Conservation (phyloP, 768 basidiomycete genomes). For the Nevesoporus exiguus region DNA sequence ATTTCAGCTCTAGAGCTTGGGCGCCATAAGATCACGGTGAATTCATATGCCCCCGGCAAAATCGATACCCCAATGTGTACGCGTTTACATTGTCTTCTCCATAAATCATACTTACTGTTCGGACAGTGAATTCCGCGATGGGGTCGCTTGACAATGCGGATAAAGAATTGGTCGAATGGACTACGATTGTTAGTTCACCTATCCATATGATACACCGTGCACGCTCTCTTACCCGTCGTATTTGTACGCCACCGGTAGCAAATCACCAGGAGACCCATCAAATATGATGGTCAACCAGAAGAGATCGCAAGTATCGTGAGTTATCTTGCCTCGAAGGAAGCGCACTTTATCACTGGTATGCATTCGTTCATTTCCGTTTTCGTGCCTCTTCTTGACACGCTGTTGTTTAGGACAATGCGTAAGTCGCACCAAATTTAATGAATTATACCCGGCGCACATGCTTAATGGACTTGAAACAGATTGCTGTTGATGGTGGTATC, state of each 20-base stretch:
- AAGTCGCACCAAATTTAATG: constrained; percentile 1
- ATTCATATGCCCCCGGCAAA: constrained; percentile 38
- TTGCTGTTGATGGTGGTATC: constrained; percentile 19
- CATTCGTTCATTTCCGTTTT: background rate
- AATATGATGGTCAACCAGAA: constrained; percentile 26
- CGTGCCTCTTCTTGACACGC: background rate
- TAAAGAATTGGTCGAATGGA: background rate
- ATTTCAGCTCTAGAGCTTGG: constrained; percentile 30
- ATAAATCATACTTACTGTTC: background rate
- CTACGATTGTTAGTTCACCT: constrained; percentile 1
- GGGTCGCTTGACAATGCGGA: background rate
- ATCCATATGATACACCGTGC: background rate
- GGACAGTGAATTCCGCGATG: background rate
- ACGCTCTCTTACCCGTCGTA: background rate
- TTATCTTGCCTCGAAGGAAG: constrained; percentile 36
- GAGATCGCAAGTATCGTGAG: constrained; percentile 37
- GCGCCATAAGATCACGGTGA: constrained; percentile 36
- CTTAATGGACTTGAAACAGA: constrained; percentile 7
- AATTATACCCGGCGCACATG: background rate
- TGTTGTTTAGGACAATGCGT: constrained; percentile 22
- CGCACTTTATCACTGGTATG: constrained; percentile 36
- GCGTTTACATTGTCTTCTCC: background rate
- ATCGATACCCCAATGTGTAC: constrained; percentile 33
- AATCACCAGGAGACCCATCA: background rate
- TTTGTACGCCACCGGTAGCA: background rate